Conservation (phyloP, 2,329 filamentous ascomycete species). For the Microdochium nivale region DNA sequence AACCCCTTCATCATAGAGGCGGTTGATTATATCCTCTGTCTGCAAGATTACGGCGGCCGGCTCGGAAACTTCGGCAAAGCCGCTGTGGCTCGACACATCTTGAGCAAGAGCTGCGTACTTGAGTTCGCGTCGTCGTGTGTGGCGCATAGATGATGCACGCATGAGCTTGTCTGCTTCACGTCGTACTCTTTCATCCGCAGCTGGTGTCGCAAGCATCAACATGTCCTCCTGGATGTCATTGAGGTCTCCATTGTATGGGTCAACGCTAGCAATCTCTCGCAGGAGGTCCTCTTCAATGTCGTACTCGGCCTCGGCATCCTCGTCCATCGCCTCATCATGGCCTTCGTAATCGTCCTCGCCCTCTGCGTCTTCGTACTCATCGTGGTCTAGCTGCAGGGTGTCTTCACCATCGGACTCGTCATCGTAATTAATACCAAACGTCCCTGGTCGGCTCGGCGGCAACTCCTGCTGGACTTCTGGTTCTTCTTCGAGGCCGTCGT, state of each 20-base stretch:
- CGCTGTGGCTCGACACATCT: conserved; percentile 52
- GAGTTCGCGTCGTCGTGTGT: conserved; percentile 40
- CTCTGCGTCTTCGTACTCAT: conserved; percentile 21
- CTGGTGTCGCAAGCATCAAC: conserved; percentile 46
- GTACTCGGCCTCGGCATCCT: conserved; percentile 23
- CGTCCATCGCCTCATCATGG: conserved; percentile 27
- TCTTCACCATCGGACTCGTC: conserved; percentile 18
- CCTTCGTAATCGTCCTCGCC: conserved; percentile 28
- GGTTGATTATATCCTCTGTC: conserved; percentile 63
- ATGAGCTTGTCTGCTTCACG: conserved; percentile 48
- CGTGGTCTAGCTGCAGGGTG: conserved; percentile 19
- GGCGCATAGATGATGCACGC: conserved; percentile 40
- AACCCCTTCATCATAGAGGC: conserved; percentile 55
- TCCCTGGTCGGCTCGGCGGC: conserved; percentile 16
- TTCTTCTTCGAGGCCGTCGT: conserved; percentile 29
- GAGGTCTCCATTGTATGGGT: conserved; percentile 13
- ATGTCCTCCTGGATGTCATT: conserved; percentile 36
- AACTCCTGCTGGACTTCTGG: conserved; percentile 27
- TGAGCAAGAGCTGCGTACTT: conserved; percentile 65
- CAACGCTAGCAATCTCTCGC: conserved; percentile 19
- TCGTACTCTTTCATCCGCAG: conserved; percentile 42
- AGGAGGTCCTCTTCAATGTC: conserved; percentile 24
- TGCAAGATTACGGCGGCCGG: conserved; percentile 62
- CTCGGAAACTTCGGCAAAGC: conserved; percentile 56
- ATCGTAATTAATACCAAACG: conserved; percentile 21